Evolutionary conservation across 805 yeast genomes (phyloP).

Genomic region (Wickerhamomyces bovis): DNA sequence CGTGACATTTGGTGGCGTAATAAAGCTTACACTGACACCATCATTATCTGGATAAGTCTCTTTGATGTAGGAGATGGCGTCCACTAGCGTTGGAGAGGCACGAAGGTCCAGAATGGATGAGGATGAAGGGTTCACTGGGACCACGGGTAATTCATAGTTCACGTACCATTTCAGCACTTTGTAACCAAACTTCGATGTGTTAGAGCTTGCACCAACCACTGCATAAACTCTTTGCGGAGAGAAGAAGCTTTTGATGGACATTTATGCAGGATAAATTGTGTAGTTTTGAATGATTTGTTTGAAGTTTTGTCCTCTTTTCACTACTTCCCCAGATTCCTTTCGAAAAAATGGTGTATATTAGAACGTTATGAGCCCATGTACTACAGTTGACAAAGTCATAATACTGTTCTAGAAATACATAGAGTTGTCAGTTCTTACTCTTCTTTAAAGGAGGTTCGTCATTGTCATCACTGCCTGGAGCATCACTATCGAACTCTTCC

Average conservation of each 20-base stretch:
- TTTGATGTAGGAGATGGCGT: slow-evolving; percentile 21
- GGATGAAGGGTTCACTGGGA: slow-evolving; percentile 60
- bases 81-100: slow-evolving; percentile 30
- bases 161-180: slow-evolving; percentile 67
- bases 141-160: slow-evolving; percentile 47
- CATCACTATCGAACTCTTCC: slow-evolving; percentile 25
- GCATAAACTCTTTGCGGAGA: slow-evolving; percentile 47
- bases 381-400: not conserved
- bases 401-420: not conserved
- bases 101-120: slow-evolving; percentile 39
- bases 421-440: slow-evolving; percentile 21
- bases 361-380: not conserved
- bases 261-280: not conserved
- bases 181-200: slow-evolving; percentile 61
- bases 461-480: slow-evolving; percentile 12
- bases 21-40: slow-evolving; percentile 56
- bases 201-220: slow-evolving; percentile 68
- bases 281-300: not conserved
- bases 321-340: not conserved
- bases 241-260: slow-evolving; percentile 40
- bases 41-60: slow-evolving; percentile 26
- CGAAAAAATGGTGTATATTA: too few relatives aligned
- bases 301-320: not conserved
- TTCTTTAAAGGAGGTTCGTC: slow-evolving; percentile 32
- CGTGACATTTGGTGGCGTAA: slow-evolving; percentile 69